phyloP scores from a whole-genome alignment of 805 yeast species.

The Starmerella stellata region DNA sequence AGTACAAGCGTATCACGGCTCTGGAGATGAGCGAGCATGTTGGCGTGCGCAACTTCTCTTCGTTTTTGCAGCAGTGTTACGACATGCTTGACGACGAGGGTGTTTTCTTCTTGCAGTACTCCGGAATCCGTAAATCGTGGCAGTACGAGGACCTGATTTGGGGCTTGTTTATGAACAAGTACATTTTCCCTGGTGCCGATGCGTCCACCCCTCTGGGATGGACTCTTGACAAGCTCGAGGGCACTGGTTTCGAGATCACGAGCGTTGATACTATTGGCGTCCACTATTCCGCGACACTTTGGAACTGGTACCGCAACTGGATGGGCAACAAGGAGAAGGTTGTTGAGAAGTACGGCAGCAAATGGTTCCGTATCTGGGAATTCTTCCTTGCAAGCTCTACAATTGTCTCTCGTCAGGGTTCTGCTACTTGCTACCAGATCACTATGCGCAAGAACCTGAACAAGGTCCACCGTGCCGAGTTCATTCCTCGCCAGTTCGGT shows the following conservation, averaged over 20 bases:
- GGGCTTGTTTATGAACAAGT: conserved; percentile 94
- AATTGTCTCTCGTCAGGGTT: conserved; percentile 79
- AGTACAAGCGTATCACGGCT: conserved; percentile 73
- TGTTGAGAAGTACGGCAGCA: conserved; percentile 61
- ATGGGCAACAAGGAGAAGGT: conserved; percentile 60
- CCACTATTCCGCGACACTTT: conserved; percentile 75
- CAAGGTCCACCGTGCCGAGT: conserved; percentile 65
- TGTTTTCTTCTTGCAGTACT: conserved; percentile 66
- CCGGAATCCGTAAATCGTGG: conserved; percentile 83
- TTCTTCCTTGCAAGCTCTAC: conserved; percentile 68
- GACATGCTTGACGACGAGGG: conserved; percentile 88
- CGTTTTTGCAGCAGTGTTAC: conserved; percentile 62
- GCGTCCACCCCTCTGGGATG: conserved; percentile 86
- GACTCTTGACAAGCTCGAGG: conserved; percentile 58
- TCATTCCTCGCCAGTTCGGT: conserved; percentile 63
- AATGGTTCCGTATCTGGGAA: conserved; percentile 91
- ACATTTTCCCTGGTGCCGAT: conserved; percentile 93
- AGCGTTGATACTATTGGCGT: conserved; percentile 79
- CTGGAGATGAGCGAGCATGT: conserved; percentile 94
- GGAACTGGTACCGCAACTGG: conserved; percentile 96
- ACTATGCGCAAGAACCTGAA: conserved; percentile 78
- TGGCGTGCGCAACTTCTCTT: conserved; percentile 65
- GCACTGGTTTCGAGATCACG: conserved; percentile 70
- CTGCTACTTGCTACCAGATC: conserved; percentile 82
- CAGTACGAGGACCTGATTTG: conserved; percentile 84